Evolutionary conservation across 345 rosid genomes (phyloP).

Genomic region (Barbarea vulgaris): DNA sequence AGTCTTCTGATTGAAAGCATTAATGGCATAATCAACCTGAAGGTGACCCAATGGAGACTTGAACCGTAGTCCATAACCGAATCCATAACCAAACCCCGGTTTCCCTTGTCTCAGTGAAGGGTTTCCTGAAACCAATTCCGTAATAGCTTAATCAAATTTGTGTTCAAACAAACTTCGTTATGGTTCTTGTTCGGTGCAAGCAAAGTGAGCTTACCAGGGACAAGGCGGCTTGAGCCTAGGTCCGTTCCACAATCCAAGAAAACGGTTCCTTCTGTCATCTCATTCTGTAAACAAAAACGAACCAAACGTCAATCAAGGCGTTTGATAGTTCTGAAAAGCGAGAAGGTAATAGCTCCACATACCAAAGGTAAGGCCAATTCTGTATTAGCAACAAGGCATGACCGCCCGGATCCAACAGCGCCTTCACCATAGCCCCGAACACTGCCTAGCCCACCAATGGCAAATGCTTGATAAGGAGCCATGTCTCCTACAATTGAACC

Average conservation of each 20-base stretch:
- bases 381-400: slow-evolving; percentile 84
- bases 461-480: slow-evolving; percentile 99
- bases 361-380: slow-evolving; percentile 86
- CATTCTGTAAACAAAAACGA: slow-evolving; percentile 49
- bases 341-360: slow-evolving; percentile 24
- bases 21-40: slow-evolving; percentile 69
- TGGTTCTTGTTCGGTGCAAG: neutral
- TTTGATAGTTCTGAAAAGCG: neutral
- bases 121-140: slow-evolving; percentile 65
- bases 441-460: slow-evolving; percentile 87
- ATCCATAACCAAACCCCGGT: slow-evolving; percentile 83
- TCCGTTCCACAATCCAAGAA: slow-evolving; percentile 82
- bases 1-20: slow-evolving; percentile 78
- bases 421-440: slow-evolving; percentile 97
- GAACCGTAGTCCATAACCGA: slow-evolving; percentile 70
- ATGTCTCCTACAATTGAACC: slow-evolving; percentile 98
- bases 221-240: slow-evolving; percentile 70
- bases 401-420: slow-evolving; percentile 91
- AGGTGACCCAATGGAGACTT: slow-evolving; percentile 71
- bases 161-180: neutral
- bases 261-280: slow-evolving; percentile 66
- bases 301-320: slow-evolving; percentile 1
- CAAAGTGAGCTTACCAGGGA: slow-evolving; percentile 58
- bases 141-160: neutral
- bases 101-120: slow-evolving; percentile 83